Percentiles rank a stretch among this genome's conserved stretches.
phyloP scores from a whole-genome alignment of 106 monocot genomes.

The Hemerocallis citrina region DNA sequence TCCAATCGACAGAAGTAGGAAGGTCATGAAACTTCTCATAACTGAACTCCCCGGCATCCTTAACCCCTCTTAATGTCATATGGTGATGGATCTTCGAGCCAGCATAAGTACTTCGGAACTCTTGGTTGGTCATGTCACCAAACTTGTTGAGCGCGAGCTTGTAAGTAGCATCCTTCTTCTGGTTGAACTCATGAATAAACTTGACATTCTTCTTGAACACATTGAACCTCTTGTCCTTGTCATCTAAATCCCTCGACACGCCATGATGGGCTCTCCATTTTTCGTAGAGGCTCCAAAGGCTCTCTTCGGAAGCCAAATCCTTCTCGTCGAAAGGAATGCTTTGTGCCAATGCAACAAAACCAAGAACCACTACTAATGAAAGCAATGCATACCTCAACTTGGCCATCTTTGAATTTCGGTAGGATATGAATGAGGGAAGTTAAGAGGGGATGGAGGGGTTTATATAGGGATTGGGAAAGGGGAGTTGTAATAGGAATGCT shows the following conservation, averaged over 20 bases:
- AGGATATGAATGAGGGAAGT: too few relatives aligned
- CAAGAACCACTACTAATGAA: background rate
- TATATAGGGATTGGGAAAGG: too few relatives aligned
- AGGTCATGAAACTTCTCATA: conserved; percentile 2
- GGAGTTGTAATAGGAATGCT: too few relatives aligned
- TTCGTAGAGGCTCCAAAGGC: conserved; percentile 43
- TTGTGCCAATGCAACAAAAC: background rate
- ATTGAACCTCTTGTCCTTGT: conserved; percentile 33
- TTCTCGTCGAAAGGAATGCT: conserved; percentile 11
- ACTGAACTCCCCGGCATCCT: background rate
- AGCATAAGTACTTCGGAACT: conserved; percentile 11
- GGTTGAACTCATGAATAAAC: conserved; percentile 42
- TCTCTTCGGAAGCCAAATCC: conserved; percentile 45
- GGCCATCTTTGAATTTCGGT: too few relatives aligned
- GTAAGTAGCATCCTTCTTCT: conserved; percentile 13
- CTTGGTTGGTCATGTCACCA: conserved; percentile 26
- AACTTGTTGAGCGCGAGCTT: conserved; percentile 32
- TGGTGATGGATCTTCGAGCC: conserved; percentile 13
- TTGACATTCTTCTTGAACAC: conserved; percentile 42
- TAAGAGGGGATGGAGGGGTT: too few relatives aligned
- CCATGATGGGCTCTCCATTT: conserved; percentile 43
- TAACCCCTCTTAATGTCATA: background rate
- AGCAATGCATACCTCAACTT: conserved; percentile 3
- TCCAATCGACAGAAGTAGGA: conserved; percentile 20
- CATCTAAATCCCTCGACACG: conserved; percentile 26